These are phyloP conservation scores for Vaucheria bursata DNA, from an alignment of 352 stramenopile genomes.

Conservation along the genomic window DNA sequence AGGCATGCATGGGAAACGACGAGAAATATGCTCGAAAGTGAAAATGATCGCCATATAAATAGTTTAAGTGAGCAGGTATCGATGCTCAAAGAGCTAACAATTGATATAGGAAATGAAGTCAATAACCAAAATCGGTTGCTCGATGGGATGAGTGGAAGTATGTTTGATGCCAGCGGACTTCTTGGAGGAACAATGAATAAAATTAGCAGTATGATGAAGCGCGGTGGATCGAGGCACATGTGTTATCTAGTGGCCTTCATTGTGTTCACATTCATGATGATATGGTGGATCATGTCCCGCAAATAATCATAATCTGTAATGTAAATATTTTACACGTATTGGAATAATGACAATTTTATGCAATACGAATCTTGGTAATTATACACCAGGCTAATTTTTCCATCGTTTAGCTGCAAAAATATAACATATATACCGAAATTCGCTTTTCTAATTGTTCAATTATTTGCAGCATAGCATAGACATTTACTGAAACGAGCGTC, in stretches of 20 bases:
- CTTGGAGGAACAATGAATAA: constrained; percentile 39
- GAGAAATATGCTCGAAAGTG: constrained; percentile 45
- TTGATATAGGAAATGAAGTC: constrained; percentile 46
- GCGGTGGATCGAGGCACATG: constrained; percentile 41
- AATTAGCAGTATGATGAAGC: constrained; percentile 43
- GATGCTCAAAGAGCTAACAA: constrained; percentile 41
- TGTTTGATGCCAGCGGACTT: constrained; percentile 45
- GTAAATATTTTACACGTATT: too few relatives aligned
- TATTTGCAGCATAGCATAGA: too few relatives aligned
- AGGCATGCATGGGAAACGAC: constrained; percentile 36
- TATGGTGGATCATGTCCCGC: constrained; percentile 41
- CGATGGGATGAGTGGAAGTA: constrained; percentile 40
- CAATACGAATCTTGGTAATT: too few relatives aligned
- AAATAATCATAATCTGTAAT: constrained; percentile 8
- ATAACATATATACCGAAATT: too few relatives aligned
- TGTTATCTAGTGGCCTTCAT: constrained; percentile 47
- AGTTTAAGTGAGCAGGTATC: constrained; percentile 48
- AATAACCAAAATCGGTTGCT: constrained; percentile 45
- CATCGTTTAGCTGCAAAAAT: too few relatives aligned
- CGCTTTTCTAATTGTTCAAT: too few relatives aligned
- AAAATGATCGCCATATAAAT: constrained; percentile 42
- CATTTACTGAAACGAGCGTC: too few relatives aligned
- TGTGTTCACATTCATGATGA: constrained; percentile 42
- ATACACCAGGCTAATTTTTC: too few relatives aligned
- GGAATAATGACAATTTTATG: too few relatives aligned